Base-by-base conservation (phyloP, 2,329 filamentous ascomycete species). In the Ceratocystis smalleyi region DNA sequence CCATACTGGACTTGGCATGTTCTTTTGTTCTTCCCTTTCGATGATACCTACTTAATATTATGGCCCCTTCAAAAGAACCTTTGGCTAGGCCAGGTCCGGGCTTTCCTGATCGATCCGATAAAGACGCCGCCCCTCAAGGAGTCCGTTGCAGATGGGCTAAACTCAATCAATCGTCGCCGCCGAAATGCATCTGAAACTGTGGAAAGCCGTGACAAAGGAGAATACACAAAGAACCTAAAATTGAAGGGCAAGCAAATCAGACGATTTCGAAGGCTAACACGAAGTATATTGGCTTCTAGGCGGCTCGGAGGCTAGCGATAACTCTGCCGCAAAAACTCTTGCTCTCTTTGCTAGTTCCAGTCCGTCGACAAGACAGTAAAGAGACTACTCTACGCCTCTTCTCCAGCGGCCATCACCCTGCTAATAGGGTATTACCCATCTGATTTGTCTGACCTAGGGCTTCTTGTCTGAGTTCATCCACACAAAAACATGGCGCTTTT, bases 41-140 rank as follows among this genome's bases (percentile, higher is more conserved):
- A 30, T 35, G 30, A 27, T 32, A 35, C 54, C 4, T 15, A 35
- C 54, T 15, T 40, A 35, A 32, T 57, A 35, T 57, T 57, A 17
- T 57, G 54, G 35, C 54, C 30, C 30, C 15, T 57, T 35, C 54
- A 57, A 57, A 57, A 57, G 54, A 57, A 57, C 54, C 54, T 57
- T 57, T 57, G 54, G n/a, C 54, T n/a, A 57, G 3, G 54, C 54
- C 54, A 57, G 54, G 54, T 30, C 54, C 54, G 27, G 54, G 54
- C 54, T 57, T 57, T 57, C 17, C 54, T 57, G 54, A 57, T 57
- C 54, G 54, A 57, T 24, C 54, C 54, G 54, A 57, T n/a, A n/a
- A 57, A 57, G 54, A 35, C 54, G 54, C 51, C 51, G 51, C 27
- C 47, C 35, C 35, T 3, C 22, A 27, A 27, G 47, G 15, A 51